Evolutionary conservation across 1,284 basidiomycete genomes (phyloP), one percentile per base, ranked within the genome.

Genomic region (Mycena sp.): DNA sequence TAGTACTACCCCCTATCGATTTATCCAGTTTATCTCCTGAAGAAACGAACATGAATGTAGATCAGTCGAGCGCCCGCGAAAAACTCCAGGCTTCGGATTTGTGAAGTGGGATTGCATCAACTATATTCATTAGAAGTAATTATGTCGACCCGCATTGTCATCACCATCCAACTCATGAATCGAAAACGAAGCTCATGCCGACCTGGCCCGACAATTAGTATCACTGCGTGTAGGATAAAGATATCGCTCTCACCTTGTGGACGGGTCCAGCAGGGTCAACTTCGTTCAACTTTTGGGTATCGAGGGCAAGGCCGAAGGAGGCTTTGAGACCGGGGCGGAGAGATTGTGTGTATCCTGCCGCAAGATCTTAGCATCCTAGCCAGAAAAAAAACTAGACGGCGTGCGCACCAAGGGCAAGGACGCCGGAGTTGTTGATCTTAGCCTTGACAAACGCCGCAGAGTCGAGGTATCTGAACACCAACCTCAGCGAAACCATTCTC

Each of bases 341-440:
- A 45, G 88, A 83, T 83, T 98, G 96, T 53, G 94, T 96, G 87
- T 97, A 96, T 71, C 92, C 88, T 89, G 51, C 16, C 14, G 32
- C 17, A 46, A 62, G 30, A n/a, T 14, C 41, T 40, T 52, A 41
- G 46, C 30, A 46, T 43, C 12, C 29, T 12, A 12, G 29, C 3
- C 21, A 43, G 3, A 51, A 16, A 62, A 16, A 14, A 19, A 19
- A 17, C 17, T 17, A 37, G 1, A 59, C 25, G 49, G 52, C 40
- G 12, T 4, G 74, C 81, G 29, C 65, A 89, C 89, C 93, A 70
- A 96, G 88, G 72, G 88, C 91, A 70, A 98, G 87, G 74, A 96
- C 86, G 85, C 96, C 96, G 69, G 89, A 80, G 84, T 97, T 97
- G 90, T 98, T 98, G 84, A 99, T 97, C 89, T 99, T 99, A 74